Percentiles rank a stretch among this genome's conserved stretches.
These are phyloP conservation scores for Pseudogymnoascus sp. DNA, from an alignment of 2,329 filamentous ascomycete species.

Conservation along the genomic window DNA sequence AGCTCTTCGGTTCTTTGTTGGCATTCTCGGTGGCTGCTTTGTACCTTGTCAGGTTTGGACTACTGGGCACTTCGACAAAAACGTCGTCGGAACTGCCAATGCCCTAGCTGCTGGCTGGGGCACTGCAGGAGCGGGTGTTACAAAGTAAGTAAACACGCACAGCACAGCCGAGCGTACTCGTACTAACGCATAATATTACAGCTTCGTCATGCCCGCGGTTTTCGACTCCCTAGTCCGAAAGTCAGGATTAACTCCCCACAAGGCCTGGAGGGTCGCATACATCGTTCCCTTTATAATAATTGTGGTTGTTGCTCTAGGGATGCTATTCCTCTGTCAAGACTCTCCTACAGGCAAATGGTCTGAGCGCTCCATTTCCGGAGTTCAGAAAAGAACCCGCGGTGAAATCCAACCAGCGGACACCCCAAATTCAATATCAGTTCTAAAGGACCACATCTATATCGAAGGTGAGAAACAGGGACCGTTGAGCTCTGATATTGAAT, in stretches of 20 bases:
- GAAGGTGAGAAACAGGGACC: constrained; percentile 31
- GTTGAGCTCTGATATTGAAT: not conserved
- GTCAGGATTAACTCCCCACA: constrained; percentile 51
- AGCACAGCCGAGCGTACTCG: not conserved
- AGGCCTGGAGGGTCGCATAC: constrained; percentile 78
- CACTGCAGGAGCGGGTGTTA: constrained; percentile 78
- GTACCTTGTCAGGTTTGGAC: constrained; percentile 84
- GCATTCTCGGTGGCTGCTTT: constrained; percentile 65
- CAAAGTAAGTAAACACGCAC: constrained; percentile 28
- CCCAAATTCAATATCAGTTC: constrained; percentile 41
- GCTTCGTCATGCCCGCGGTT: constrained; percentile 70
- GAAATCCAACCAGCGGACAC: constrained; percentile 35
- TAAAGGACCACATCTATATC: constrained; percentile 29
- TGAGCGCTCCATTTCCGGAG: constrained; percentile 46
- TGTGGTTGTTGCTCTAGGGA: constrained; percentile 51
- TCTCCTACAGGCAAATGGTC: constrained; percentile 77
- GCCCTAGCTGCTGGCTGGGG: constrained; percentile 73
- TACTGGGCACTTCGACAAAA: constrained; percentile 84
- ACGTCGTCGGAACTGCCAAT: constrained; percentile 78
- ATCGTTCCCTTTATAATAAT: constrained; percentile 75
- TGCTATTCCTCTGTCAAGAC: constrained; percentile 69
- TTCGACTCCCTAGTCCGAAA: constrained; percentile 63
- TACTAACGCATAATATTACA: not conserved
- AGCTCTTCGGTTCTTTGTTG: constrained; percentile 65
- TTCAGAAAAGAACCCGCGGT: constrained; percentile 25